Evolutionary conservation across 192 early-diverging fungal species (phyloP), one percentile per base, ranked within the genome.

Genomic region (Coemansia javaensis): DNA sequence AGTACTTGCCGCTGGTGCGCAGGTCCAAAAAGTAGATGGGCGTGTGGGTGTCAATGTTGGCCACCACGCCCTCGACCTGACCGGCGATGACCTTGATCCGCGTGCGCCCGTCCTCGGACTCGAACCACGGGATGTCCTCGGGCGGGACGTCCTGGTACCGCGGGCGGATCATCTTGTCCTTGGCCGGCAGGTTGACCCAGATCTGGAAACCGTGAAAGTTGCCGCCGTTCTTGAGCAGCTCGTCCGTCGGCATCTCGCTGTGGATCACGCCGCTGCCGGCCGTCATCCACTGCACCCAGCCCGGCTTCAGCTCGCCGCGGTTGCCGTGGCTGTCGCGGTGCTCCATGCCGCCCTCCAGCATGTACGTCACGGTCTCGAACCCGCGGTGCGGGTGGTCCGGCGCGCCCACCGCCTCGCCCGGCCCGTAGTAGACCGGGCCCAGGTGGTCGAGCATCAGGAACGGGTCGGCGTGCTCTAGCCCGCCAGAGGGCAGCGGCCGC

Each of bases 81-180:
- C 93, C 93, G 3, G 91, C 89, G 58, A 93, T 91, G 39, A 97
- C 89, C 50, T 88, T 90, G 68, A 91, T 82, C 10, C 39, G 56
- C 11, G 68, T 65, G 24, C 56, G 51, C 15, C 49, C 53, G 64
- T 77, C 69, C 10, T 46, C 33, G 3, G 64, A 66, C 42, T 50
- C 37, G 10, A 79, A 85, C 22, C 79, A 65, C 25, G 85, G 83
- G 17, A 94, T 84, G 17, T 84, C 63, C 20, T 75, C 60, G 27
- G 77, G 79, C 5, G 74, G 68, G 17, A 87, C 75, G 27, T 87
- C 89, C 60, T 87, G 83, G 44, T 90, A 90, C 17, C 64, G 72
- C 0, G 88, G 88, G 14, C 78, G 72, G 28, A 63, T 75, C 63
- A 79, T 77, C 66, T 90, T 90, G 56, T 88, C 78, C 60, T 82